Percentiles rank a stretch among this genome's conserved stretches.
These are phyloP conservation scores for Globisporangium ultimum DNA, from an alignment of 352 stramenopile species.

Conservation along the genomic window DNA sequence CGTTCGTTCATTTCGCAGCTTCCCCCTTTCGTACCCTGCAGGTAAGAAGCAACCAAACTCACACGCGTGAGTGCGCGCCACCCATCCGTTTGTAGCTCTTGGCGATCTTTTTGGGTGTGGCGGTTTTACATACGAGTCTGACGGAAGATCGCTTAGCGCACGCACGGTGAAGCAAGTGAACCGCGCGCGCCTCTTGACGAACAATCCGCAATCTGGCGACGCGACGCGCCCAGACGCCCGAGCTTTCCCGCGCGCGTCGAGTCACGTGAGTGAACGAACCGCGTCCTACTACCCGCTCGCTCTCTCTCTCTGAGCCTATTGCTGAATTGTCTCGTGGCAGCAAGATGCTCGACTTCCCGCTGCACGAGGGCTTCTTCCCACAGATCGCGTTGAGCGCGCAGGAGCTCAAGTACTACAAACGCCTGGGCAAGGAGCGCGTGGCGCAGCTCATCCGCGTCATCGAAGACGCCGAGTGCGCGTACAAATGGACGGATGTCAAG, in stretches of 20 bases:
- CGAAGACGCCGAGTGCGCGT: slow-evolving; percentile 69
- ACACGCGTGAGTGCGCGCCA: neutral
- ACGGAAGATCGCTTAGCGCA: no score
- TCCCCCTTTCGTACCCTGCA: no score
- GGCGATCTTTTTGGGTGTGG: neutral
- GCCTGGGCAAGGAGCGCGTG: slow-evolving; percentile 65
- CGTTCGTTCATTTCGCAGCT: neutral
- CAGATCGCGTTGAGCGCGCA: slow-evolving; percentile 69
- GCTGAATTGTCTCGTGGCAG: slow-evolving; percentile 10
- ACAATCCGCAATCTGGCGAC: no score
- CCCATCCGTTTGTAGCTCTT: neutral
- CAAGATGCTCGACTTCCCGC: slow-evolving; percentile 42
- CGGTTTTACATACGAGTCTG: no score
- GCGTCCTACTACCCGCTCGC: no score
- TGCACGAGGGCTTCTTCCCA: slow-evolving; percentile 75
- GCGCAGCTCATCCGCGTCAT: slow-evolving; percentile 61
- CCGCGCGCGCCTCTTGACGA: no score
- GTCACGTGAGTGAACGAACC: no score
- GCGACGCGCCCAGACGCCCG: no score
- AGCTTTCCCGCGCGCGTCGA: no score
- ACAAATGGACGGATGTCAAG: slow-evolving; percentile 47
- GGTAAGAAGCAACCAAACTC: no score
- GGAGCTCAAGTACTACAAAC: slow-evolving; percentile 72
- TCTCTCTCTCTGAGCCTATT: slow-evolving; percentile 3
- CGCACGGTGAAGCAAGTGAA: no score